Evolutionary conservation across 2,329 filamentous ascomycete species (phyloP), one percentile per base, ranked within the genome.

Genomic region (Pestalotiopsis sp.): DNA sequence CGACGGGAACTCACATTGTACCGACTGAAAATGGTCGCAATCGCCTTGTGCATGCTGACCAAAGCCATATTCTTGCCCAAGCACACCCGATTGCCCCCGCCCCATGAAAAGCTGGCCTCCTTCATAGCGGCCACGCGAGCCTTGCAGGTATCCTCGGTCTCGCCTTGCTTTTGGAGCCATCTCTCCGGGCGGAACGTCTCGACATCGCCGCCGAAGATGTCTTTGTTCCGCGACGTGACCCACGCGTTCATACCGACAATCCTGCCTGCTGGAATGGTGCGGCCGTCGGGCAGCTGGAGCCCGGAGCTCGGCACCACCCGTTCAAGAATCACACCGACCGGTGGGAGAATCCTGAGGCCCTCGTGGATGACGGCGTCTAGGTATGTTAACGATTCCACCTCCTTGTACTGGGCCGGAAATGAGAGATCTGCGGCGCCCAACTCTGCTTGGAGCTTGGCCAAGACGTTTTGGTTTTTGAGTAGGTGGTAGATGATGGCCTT

Each of bases 101-200:
- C 69, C 36, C 67, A 70, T 1, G 61, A 25, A 31, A 70, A 64
- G 36, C 67, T 64, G 61, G 61, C 61, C 69, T 84, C 85, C 69
- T 84, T 85, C 87, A 89, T 88, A 70, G 85, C 82, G 72, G 79
- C 81, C 6, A 87, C 78, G 70, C 84, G 80, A 3, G 13, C 1
- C n/a, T 45, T 39, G 31, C 4, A 45, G 9, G 65, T 64, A 31
- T 71, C 69, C 4, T 72, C 69, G 5, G 72, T 69, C 13, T 67
- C 66, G 14, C 25, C 41, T 17, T 63, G 39, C 20, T 9, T n/a
- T 57, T 38, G 64, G 13, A 84, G 71, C 81, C 82, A 85, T 31
- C 83, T 74, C 65, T 82, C 81, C 0, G 83, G 81, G 6, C 75
- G 75, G 71, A 83, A 85, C 1, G 68, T 62, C 38, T 81, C 76